Evolutionary conservation across 1,284 basidiomycete species (phyloP).

Genomic region (Gomphus sp.): DNA sequence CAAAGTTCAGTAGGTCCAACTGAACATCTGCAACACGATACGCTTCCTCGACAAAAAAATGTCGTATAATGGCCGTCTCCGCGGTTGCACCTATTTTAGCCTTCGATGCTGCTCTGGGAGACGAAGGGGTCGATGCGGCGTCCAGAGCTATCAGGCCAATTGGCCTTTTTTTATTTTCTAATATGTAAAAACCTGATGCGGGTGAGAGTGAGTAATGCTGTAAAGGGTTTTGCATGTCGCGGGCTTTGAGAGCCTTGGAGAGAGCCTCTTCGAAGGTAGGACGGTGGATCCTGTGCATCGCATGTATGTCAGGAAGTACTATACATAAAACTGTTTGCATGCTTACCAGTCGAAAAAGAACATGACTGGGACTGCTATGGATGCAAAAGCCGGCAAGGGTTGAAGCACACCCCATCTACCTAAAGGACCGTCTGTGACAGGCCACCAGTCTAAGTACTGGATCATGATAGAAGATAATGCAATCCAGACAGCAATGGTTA

Average conservation of each 20-base stretch:
- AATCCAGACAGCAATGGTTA: constrained; percentile 52
- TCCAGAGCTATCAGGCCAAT: constrained; percentile 67
- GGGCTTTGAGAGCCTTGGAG: constrained; percentile 42
- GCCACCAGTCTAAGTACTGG: constrained; percentile 58
- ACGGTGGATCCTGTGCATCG: constrained; percentile 55
- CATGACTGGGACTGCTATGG: constrained; percentile 55
- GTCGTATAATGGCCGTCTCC: constrained; percentile 55
- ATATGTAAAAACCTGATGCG: constrained; percentile 58
- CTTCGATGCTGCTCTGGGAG: constrained; percentile 15
- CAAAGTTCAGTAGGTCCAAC: constrained; percentile 52
- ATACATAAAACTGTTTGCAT: not conserved
- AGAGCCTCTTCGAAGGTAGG: constrained; percentile 53
- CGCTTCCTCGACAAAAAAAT: constrained; percentile 63
- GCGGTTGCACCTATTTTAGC: constrained; percentile 26
- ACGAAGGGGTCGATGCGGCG: constrained; percentile 34
- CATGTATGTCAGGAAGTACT: not conserved
- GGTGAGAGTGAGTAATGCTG: constrained; percentile 52
- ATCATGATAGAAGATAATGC: constrained; percentile 48
- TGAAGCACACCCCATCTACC: constrained; percentile 43
- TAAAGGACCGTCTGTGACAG: constrained; percentile 25
- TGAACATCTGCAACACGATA: constrained; percentile 52
- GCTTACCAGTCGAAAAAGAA: constrained; percentile 63
- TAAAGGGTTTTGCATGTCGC: constrained; percentile 47
- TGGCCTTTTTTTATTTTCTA: constrained; percentile 50
- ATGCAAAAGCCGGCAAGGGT: constrained; percentile 57